Base-by-base conservation (phyloP, 2,329 filamentous ascomycete species). In the Fonsecaea pedrosoi region DNA sequence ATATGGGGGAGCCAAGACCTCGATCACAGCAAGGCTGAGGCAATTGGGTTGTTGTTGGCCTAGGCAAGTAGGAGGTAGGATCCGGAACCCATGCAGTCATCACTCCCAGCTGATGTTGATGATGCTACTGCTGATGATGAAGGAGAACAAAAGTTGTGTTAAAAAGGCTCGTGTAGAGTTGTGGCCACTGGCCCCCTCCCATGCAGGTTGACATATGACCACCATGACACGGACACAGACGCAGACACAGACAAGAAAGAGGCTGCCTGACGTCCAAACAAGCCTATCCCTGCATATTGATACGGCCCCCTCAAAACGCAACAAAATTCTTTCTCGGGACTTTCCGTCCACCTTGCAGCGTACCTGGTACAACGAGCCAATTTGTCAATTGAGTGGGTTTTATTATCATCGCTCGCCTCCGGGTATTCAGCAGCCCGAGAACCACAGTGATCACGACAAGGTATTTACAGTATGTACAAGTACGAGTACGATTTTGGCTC, bases 181-280 rank as follows among this genome's bases (percentile, higher is more conserved):
- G 18, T 50, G 8, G 18, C 45, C 5, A 10, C 45, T 50, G 4
- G 45, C 45, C 40, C 45, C 45, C 25, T 25, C 25, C 25, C 25
- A 50, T 50, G 45, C 45, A 50, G 10, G 45, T 50, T 50, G 45
- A 50, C 45, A 50, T 50, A 50, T 50, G 45, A 25, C 25, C 25
- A 25, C 25, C 25, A 25, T 25, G 25, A 25, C 25, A 25, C 25
- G 25, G 25, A 25, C 25, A 25, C 25, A 25, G 25, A 25, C 25
- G 25, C 25, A 25, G 25, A 25, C 25, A 25, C 25, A 25, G 25
- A 25, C 1, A 50, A 12, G 21, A 5, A 25, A 10, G 21, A 50
- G 45, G 18, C 18, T 50, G 45, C 45, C 45, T 50, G 18, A 50
- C 45, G 18, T 25, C 13, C 45, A 25, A 25, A 21, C 42, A 21